Conservation (phyloP, 2,329 filamentous ascomycete genomes). For the Aureobasidium sp. region DNA sequence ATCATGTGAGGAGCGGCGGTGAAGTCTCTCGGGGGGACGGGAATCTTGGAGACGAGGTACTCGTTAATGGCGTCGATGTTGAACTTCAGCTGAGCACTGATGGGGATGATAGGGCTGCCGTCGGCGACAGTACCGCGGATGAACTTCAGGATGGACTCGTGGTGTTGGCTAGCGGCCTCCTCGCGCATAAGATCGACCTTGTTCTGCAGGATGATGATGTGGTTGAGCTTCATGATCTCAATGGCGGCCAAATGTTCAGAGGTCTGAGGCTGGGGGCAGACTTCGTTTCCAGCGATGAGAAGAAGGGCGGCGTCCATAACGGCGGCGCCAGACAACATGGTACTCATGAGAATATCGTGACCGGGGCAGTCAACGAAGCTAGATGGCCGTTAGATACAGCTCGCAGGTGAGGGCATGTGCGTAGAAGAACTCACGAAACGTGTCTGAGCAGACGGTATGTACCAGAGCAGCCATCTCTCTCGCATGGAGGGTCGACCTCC, state of each 20-base stretch:
- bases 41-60: slow-evolving; percentile 89
- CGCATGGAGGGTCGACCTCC: slow-evolving; percentile 93
- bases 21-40: slow-evolving; percentile 86
- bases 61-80: slow-evolving; percentile 99
- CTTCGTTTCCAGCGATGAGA: slow-evolving; percentile 96
- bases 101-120: slow-evolving; percentile 90
- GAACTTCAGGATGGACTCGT: slow-evolving; percentile 96
- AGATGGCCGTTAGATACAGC: not conserved
- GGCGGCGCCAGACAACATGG: slow-evolving; percentile 97
- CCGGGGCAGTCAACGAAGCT: slow-evolving; percentile 96
- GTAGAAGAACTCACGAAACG: slow-evolving; percentile 75
- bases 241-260: slow-evolving; percentile 98
- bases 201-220: slow-evolving; percentile 99
- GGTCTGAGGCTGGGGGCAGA: slow-evolving; percentile 95
- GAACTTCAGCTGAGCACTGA: slow-evolving; percentile 96
- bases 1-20: slow-evolving; percentile 94
- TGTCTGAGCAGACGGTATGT: slow-evolving; percentile 84
- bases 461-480: slow-evolving; percentile 83
- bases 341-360: slow-evolving; percentile 99
- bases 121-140: slow-evolving; percentile 95
- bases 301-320: slow-evolving; percentile 99
- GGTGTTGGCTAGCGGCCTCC: slow-evolving; percentile 87
- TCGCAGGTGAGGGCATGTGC: not conserved
- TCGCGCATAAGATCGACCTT: slow-evolving; percentile 98
- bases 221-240: slow-evolving; percentile 99